Percentiles rank a stretch among this genome's conserved stretches.
Evolutionary conservation across 179 eudicot genomes (phyloP).

Genomic region (Heliamphora pulchella): DNA sequence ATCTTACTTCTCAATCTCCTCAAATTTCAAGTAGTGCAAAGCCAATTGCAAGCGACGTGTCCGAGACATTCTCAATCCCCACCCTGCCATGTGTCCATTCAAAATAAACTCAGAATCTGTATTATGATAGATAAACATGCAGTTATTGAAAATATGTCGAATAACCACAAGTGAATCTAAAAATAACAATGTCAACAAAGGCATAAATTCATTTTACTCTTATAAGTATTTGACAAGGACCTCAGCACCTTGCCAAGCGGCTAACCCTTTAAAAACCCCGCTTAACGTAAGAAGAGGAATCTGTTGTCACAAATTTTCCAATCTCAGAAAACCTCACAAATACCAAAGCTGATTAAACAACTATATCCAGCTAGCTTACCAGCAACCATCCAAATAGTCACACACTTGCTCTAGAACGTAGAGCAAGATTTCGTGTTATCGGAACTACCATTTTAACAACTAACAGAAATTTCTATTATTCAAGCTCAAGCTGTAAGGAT

Average conservation of each 20-base stretch:
- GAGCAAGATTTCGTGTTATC: conserved; percentile 4
- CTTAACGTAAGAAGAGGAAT: neutral
- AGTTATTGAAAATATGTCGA: neutral
- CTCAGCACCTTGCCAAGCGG: neutral
- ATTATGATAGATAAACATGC: neutral
- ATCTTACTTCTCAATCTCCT: conserved; percentile 81
- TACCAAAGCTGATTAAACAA: conserved; percentile 12
- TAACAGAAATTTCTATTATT: neutral
- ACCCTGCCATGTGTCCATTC: conserved; percentile 43
- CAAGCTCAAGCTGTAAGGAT: neutral
- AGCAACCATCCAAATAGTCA: neutral
- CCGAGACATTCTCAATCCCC: conserved; percentile 71
- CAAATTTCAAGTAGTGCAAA: conserved; percentile 69
- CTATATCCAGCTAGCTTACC: conserved; percentile 2
- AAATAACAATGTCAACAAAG: neutral
- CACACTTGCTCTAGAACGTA: neutral
- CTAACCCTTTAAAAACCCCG: conserved; percentile 5
- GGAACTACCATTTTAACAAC: neutral
- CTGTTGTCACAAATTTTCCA: neutral
- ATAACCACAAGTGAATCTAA: neutral
- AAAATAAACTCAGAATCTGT: neutral
- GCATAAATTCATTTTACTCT: neutral
- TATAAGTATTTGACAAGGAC: neutral
- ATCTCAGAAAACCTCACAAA: conserved; percentile 7
- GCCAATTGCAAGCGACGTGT: conserved; percentile 80